A percentile compares a stretch with the other conserved stretches of the same genome.
phyloP scores from a whole-genome alignment of 148 eudicot genomes.

The Rheum nobile region DNA sequence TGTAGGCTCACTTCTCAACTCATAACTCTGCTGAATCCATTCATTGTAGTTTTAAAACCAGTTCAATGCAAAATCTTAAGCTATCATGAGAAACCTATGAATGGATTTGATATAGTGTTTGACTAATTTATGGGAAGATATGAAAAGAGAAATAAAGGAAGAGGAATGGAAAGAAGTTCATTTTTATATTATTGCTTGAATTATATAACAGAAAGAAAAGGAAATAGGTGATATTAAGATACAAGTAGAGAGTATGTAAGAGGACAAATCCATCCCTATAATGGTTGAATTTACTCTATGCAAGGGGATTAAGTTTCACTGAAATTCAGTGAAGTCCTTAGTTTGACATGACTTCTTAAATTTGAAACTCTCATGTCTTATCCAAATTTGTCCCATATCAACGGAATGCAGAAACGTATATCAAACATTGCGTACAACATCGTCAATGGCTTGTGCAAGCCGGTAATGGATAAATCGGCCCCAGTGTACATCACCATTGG shows the following conservation, averaged over 20 bases:
- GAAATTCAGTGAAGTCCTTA: background rate
- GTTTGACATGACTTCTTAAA: background rate
- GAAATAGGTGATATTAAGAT: background rate
- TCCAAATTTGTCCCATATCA: background rate
- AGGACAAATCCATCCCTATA: too few relatives aligned
- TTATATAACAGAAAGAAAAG: too few relatives aligned
- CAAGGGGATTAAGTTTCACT: background rate
- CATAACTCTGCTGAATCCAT: background rate
- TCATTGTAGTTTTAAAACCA: background rate
- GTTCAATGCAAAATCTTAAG: background rate
- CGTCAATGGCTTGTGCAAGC: constrained; percentile 4
- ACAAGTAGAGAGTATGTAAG: background rate
- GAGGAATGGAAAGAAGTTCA: background rate
- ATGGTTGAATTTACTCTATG: too few relatives aligned
- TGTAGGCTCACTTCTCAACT: constrained; percentile 6
- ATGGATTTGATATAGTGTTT: background rate
- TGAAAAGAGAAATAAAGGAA: background rate
- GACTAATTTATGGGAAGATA: background rate
- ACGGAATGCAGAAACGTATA: constrained; percentile 7
- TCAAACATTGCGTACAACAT: constrained; percentile 12
- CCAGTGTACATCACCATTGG: constrained; percentile 14
- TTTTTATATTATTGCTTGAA: background rate
- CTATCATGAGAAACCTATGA: background rate
- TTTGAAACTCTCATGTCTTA: background rate
- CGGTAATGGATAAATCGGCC: background rate